phyloP scores from a whole-genome alignment of 2,329 filamentous ascomycete genomes.

The Pyricularia sp. region DNA sequence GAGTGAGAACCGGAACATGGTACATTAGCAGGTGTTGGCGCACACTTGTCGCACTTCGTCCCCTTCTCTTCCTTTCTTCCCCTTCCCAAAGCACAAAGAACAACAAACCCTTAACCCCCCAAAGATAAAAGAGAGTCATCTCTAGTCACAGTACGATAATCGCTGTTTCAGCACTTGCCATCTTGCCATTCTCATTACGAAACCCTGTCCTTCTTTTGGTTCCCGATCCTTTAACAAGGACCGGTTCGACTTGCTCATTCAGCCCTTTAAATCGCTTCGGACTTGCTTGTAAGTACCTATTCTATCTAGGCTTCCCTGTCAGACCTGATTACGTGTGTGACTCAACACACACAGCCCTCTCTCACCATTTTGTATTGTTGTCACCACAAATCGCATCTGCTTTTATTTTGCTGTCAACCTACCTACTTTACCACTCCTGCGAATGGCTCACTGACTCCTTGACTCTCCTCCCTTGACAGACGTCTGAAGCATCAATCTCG shows the following conservation, averaged over 20 bases:
- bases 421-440: background rate
- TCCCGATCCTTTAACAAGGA: slow-evolving; percentile 12
- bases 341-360: slow-evolving; percentile 8
- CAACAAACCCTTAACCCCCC: slow-evolving; percentile 26
- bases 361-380: background rate
- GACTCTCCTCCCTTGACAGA: slow-evolving; percentile 17
- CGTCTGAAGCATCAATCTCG: slow-evolving; percentile 30
- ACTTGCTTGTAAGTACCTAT: slow-evolving; percentile 25
- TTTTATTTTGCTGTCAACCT: background rate
- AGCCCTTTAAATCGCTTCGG: slow-evolving; percentile 20
- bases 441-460: slow-evolving; percentile 8
- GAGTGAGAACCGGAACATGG: background rate
- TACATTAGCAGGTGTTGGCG: background rate
- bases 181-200: slow-evolving; percentile 19
- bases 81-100: slow-evolving; percentile 39
- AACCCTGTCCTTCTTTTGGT: slow-evolving; percentile 19
- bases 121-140: slow-evolving; percentile 37
- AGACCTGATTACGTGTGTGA: slow-evolving; percentile 2
- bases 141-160: slow-evolving; percentile 53
- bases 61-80: slow-evolving; percentile 22
- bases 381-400: background rate
- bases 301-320: background rate
- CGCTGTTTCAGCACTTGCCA: slow-evolving; percentile 40
- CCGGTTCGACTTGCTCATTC: slow-evolving; percentile 14
- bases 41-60: background rate